phyloP scores from a whole-genome alignment of 352 stramenopile species.

The Saprolegnia diclina region DNA sequence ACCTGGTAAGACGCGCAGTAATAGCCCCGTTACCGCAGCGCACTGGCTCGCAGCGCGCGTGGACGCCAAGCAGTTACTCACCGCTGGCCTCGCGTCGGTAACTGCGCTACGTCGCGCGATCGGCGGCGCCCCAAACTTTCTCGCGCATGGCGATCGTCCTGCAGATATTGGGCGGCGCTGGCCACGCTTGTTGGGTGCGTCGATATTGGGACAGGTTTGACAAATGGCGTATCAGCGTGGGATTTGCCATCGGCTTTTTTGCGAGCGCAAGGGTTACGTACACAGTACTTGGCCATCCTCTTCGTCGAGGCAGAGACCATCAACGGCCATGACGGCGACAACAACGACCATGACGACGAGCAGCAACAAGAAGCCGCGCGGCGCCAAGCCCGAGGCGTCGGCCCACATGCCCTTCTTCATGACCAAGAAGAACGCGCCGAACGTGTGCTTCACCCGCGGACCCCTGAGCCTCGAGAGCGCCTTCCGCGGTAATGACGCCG shows the following conservation, averaged over 20 bases:
- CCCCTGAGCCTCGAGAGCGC: not conserved
- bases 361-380: not conserved
- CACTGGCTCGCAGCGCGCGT: too few relatives aligned
- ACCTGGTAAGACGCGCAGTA: too few relatives aligned
- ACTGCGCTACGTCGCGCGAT: too few relatives aligned
- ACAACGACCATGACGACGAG: not conserved
- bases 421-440: conserved; percentile 7
- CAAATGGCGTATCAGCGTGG: not conserved
- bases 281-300: conserved; percentile 17
- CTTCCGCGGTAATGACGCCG: not conserved
- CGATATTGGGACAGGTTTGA: not conserved
- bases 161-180: too few relatives aligned
- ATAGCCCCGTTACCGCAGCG: too few relatives aligned
- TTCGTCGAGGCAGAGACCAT: not conserved
- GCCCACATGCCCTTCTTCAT: conserved; percentile 11
- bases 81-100: too few relatives aligned
- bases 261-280: conserved; percentile 2
- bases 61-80: too few relatives aligned
- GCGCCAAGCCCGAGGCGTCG: not conserved
- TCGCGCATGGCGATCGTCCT: too few relatives aligned
- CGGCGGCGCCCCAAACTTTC: too few relatives aligned
- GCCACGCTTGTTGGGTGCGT: not conserved
- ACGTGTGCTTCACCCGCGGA: not conserved
- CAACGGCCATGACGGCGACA: not conserved
- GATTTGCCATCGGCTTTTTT: not conserved